Conservation (phyloP, 2,329 filamentous ascomycete genomes). For the Aspergillus aculeatus region DNA sequence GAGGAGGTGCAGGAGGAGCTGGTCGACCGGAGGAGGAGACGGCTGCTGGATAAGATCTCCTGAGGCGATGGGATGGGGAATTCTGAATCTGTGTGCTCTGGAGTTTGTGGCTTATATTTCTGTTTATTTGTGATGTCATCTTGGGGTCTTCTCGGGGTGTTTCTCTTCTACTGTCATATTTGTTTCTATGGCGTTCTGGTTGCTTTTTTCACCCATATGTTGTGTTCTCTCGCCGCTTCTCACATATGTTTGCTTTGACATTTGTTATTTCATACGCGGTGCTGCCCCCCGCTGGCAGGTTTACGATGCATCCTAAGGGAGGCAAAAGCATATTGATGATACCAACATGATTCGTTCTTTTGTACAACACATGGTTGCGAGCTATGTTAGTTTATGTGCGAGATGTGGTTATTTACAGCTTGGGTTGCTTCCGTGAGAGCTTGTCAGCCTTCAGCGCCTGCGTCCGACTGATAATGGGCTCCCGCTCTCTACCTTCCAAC, state of each 20-base stretch:
- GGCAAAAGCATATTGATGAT: conserved; percentile 18
- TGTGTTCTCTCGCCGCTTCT: not conserved
- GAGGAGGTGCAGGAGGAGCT: conserved; percentile 95
- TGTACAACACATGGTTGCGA: conserved; percentile 22
- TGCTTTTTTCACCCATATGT: conserved; percentile 10
- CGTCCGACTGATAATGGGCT: conserved; percentile 41
- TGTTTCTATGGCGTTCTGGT: conserved; percentile 22
- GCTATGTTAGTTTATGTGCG: conserved; percentile 1
- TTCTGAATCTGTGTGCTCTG: not conserved
- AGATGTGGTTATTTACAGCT: conserved; percentile 23
- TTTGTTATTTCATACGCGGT: conserved; percentile 7
- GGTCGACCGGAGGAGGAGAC: conserved; percentile 78
- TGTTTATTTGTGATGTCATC: conserved; percentile 1
- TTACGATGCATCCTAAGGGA: conserved; percentile 15
- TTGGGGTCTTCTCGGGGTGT: not conserved
- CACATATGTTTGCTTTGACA: conserved; percentile 1
- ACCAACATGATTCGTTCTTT: conserved; percentile 20
- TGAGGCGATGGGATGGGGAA: conserved; percentile 25
- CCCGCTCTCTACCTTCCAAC: conserved; percentile 30
- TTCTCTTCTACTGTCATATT: conserved; percentile 2
- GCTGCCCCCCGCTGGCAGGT: conserved; percentile 12
- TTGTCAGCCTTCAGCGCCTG: conserved; percentile 45
- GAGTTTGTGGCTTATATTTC: conserved; percentile 4
- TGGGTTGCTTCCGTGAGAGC: conserved; percentile 28
- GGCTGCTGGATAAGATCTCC: conserved; percentile 76